Evolutionary conservation across 306 rosid genomes (phyloP), one percentile per base, ranked within the genome.

Genomic region (Adenanthera pavonina): DNA sequence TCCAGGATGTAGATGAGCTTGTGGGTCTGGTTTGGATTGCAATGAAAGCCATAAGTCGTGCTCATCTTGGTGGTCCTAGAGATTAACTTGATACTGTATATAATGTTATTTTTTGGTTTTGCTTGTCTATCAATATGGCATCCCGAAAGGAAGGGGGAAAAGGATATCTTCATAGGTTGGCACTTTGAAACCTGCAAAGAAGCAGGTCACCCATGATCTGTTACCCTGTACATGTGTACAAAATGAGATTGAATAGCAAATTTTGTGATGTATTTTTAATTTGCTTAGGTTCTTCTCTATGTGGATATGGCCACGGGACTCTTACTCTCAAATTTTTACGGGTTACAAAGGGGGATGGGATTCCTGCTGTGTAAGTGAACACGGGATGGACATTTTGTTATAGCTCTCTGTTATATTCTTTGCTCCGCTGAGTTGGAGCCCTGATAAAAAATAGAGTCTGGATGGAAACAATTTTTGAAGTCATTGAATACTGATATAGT

Each of bases 211-310:
- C 56, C 44, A 71, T 69, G 52, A 82, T 83, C 81, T 60, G 81
- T 74, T 83, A 80, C 83, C 87, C 82, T 84, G 92, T 91, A 91
- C 93, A 90, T 91, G 87, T 92, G 97, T 94, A 90, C 96, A 94
- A 89, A 94, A 89, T 68, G 89, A 86, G 91, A 88, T 90, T 88
- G 83, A 74, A 82, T 87, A 89, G 91, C 79, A 92, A 89, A 81
- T 94, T 88, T 91, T 89, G 92, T 80, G 35, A 79, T 83, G 46
- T 71, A 69, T 66, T 84, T 84, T 78, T 47, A 15, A 66, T 73
- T 30, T 46, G 69, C 61, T 72, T 35, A 82, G 81, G 79, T 89
- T 87, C 69, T 84, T 82, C 72, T 85, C 84, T 74, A 87, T 70
- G 35, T 88, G 81, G 90, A 85, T 84, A 88, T 80, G 87, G 88